Base-by-base conservation (phyloP, 2,329 filamentous ascomycete genomes). In the Colletotrichum sp. region DNA sequence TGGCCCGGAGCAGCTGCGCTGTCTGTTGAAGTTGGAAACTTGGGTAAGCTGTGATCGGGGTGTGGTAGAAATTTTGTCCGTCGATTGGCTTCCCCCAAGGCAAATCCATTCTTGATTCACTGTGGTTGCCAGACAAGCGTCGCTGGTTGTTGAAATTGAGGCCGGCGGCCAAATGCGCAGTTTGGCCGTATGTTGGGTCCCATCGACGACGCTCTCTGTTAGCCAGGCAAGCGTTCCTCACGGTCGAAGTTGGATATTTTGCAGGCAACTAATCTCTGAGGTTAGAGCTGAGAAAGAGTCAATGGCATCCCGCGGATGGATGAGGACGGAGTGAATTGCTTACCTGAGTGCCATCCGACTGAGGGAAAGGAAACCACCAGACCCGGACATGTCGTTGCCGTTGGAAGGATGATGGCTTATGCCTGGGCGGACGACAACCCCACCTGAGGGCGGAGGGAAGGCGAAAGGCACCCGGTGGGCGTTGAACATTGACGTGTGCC, bases 231-330 rank as follows among this genome's bases (percentile, higher is more conserved):
- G 43, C 43, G n/a, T 48, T 21, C 6, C n/a, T 8, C n/a, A 48
- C 0, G 0, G 43, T n/a, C 4, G 10, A 48, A 0, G 43, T 4
- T 8, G 43, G 43, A 21, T 3, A 8, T 8, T 12, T 48, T 12
- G 10, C n/a, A 13, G 43, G n/a, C 10, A n/a, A 48, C 43, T 48
- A 21, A n/a, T 7, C 1, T 48, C 43, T 48, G 43, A 48, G 43
- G 10, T 48, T 13, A 21, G 43, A 48, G 10, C 10, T n/a, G 21
- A 13, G 43, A 2, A 21, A 48, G 6, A 48, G 0, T 13, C 43
- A 13, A 48, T 12, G n/a, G 0, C 18, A 48, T 48, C 9, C 43
- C n/a, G 10, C 10, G 10, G 10, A 10, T 1, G 10, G 43, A 4
- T 7, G 43, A 2, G 5, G 43, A 21, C 6, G n/a, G 10, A 13